These are phyloP conservation scores for Blastobotrys aristatus DNA, from an alignment of 1,139 yeast genomes.

Conservation along the genomic window DNA sequence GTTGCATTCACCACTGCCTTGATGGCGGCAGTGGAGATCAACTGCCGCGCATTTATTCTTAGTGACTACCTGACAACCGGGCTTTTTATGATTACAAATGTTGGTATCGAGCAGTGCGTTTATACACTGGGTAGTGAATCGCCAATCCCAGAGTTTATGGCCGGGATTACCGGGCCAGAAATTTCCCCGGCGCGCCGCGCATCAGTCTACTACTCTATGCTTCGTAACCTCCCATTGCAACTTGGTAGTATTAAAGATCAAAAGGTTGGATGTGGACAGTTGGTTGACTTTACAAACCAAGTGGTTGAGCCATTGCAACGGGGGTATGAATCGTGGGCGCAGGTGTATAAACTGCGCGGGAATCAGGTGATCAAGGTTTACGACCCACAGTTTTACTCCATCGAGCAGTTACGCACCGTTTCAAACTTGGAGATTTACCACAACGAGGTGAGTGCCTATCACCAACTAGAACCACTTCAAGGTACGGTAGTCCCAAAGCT, in stretches of 20 bases:
- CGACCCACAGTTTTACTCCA: conserved; percentile 5
- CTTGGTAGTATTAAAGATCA: too few species aligned
- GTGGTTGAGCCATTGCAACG: background rate
- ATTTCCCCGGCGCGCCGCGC: background rate
- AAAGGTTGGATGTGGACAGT: background rate
- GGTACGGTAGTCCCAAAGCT: conserved; percentile 4
- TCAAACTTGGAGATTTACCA: background rate
- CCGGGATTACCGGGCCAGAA: background rate
- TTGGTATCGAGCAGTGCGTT: background rate
- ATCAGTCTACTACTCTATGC: background rate
- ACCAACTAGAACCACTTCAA: conserved; percentile 4
- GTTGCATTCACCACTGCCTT: background rate
- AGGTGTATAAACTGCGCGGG: background rate
- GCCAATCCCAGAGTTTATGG: background rate
- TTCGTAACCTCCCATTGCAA: too few species aligned
- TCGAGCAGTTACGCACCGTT: background rate
- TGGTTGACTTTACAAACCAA: background rate
- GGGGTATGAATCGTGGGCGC: background rate
- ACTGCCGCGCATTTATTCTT: conserved; percentile 3
- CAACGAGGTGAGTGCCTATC: conserved; percentile 3
- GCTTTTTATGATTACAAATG: background rate
- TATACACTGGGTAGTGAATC: too few species aligned
- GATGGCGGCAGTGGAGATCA: background rate
- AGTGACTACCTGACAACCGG: conserved; percentile 9
- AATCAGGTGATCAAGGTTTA: conserved; percentile 7